Conservation (phyloP, 805 yeast genomes). For the Clavispora phyllophila region DNA sequence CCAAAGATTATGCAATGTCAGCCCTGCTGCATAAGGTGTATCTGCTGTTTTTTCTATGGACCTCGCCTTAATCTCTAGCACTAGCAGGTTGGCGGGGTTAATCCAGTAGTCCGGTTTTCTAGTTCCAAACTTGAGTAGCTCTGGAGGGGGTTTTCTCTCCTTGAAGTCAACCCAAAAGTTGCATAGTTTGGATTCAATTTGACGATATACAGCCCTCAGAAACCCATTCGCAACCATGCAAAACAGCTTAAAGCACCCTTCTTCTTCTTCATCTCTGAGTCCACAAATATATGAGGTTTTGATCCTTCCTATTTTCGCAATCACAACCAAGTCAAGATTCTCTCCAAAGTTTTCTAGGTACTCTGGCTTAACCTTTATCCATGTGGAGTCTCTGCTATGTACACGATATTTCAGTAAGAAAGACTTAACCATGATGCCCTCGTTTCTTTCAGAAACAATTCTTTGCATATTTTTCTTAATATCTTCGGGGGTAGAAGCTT, state of each 20-base stretch:
- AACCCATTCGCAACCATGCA: conserved; percentile 86
- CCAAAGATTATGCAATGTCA: conserved; percentile 74
- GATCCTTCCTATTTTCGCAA: conserved; percentile 71
- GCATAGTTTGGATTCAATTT: conserved; percentile 50
- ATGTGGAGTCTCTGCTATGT: conserved; percentile 56
- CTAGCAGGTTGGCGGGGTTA: conserved; percentile 69
- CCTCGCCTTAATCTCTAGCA: conserved; percentile 79
- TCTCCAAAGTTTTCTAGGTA: conserved; percentile 84
- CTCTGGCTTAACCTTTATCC: conserved; percentile 92
- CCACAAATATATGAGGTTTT: conserved; percentile 78
- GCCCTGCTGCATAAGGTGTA: conserved; percentile 52
- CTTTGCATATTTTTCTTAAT: conserved; percentile 51
- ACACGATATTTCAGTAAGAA: conserved; percentile 53
- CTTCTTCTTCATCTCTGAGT: conserved; percentile 40
- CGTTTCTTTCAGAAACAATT: conserved; percentile 62
- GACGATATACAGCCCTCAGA: conserved; percentile 53
- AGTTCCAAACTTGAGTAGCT: conserved; percentile 48
- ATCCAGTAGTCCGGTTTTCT: conserved; percentile 73
- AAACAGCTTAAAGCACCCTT: conserved; percentile 54
- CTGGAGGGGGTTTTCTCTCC: conserved; percentile 28
- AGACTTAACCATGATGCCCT: conserved; percentile 78
- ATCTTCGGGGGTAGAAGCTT: conserved; percentile 44
- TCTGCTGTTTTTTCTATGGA: conserved; percentile 49
- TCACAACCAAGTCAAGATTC: conserved; percentile 68
- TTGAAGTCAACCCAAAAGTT: conserved; percentile 54